phyloP scores from a whole-genome alignment of 1,139 yeast genomes.

The Yamadazyma sp. region DNA sequence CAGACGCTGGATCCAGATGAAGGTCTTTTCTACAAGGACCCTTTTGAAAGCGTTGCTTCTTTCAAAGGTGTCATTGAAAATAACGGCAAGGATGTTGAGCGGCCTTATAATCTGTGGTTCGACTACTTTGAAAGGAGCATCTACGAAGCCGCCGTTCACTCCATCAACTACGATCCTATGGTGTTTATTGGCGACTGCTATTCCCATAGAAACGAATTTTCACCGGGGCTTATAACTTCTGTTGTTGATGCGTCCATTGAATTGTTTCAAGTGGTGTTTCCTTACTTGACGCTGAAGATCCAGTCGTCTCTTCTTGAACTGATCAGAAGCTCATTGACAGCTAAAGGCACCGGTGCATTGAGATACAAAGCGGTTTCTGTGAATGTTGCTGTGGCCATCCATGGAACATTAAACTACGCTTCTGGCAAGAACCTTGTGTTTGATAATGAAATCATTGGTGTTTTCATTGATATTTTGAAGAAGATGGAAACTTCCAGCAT shows the following conservation, averaged over 20 bases:
- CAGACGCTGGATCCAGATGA: constrained; percentile 13
- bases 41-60: constrained; percentile 12
- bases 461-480: constrained; percentile 59
- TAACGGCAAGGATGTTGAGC: constrained; percentile 5
- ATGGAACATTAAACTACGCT: constrained; percentile 49
- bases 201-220: constrained; percentile 23
- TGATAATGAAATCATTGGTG: constrained; percentile 47
- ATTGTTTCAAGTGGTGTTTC: constrained; percentile 69
- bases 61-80: constrained; percentile 10
- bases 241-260: constrained; percentile 78
- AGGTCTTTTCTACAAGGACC: constrained; percentile 15
- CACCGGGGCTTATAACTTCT: constrained; percentile 46
- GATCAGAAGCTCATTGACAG: constrained; percentile 53
- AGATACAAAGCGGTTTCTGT: constrained; percentile 53
- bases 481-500: constrained; percentile 41
- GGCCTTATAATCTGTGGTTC: constrained; percentile 25
- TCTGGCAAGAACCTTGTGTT: constrained; percentile 25
- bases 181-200: constrained; percentile 27
- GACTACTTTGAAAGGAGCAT: constrained; percentile 30
- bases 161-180: constrained; percentile 38
- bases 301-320: constrained; percentile 86
- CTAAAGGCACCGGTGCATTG: constrained; percentile 29
- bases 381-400: constrained; percentile 64
- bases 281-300: constrained; percentile 72
- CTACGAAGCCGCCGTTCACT: constrained; percentile 26